These are phyloP conservation scores for Albugo candida DNA, from an alignment of 352 stramenopile genomes.

Conservation along the genomic window DNA sequence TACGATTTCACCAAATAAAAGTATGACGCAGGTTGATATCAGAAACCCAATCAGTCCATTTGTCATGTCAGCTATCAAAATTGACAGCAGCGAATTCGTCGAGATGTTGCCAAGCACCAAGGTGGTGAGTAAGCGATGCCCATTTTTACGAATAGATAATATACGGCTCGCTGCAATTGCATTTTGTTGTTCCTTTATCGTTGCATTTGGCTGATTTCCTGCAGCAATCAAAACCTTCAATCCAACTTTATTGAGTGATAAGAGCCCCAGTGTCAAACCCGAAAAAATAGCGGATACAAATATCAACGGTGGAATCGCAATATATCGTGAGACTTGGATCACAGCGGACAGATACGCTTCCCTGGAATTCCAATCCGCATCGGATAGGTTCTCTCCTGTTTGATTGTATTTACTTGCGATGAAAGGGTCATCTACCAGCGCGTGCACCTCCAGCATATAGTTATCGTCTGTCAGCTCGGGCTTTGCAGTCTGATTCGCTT, in stretches of 20 bases:
- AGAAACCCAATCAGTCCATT: slow-evolving; percentile 83
- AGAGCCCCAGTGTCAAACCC: slow-evolving; percentile 90
- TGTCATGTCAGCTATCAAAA: slow-evolving; percentile 88
- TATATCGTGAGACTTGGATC: slow-evolving; percentile 18
- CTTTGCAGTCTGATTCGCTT: too few species aligned
- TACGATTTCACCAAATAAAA: slow-evolving; percentile 90
- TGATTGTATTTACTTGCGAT: too few species aligned
- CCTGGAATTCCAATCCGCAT: too few species aligned
- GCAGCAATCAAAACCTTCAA: slow-evolving; percentile 89
- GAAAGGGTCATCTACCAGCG: too few species aligned
- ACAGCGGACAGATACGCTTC: slow-evolving; percentile 1
- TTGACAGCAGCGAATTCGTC: slow-evolving; percentile 94
- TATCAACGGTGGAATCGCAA: slow-evolving; percentile 16
- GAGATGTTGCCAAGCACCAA: slow-evolving; percentile 93
- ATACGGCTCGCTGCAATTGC: slow-evolving; percentile 47
- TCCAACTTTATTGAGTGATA: slow-evolving; percentile 92
- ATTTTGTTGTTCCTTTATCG: slow-evolving; percentile 32
- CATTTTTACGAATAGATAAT: slow-evolving; percentile 75
- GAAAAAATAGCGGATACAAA: slow-evolving; percentile 85
- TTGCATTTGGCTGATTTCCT: slow-evolving; percentile 58
- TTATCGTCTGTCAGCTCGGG: too few species aligned
- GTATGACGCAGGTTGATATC: slow-evolving; percentile 87
- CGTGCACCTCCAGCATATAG: too few species aligned
- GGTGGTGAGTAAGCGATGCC: slow-evolving; percentile 94
- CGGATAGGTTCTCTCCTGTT: too few species aligned